Evolutionary conservation across 2,329 filamentous ascomycete species (phyloP).

Genomic region (Trematosphaeria pertusa): DNA sequence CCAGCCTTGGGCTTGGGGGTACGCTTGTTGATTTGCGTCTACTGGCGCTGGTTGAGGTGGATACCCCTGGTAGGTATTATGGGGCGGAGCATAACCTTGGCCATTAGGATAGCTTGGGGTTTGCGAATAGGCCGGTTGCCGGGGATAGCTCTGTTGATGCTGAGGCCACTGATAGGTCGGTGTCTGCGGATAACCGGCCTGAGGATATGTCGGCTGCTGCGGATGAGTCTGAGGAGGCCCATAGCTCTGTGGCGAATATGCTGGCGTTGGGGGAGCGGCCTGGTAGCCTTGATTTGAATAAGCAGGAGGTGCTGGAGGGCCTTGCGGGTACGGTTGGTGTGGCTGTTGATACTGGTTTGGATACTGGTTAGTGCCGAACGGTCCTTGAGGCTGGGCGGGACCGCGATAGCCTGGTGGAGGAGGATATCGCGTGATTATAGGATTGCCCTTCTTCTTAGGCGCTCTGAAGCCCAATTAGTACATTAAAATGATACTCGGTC

Average conservation of each 20-base stretch:
- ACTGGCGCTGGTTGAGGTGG: constrained; percentile 23
- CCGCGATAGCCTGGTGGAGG: constrained; percentile 57
- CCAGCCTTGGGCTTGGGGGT: constrained; percentile 34
- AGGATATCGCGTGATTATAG: constrained; percentile 58
- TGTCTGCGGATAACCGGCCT: constrained; percentile 19
- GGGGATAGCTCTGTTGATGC: constrained; percentile 24
- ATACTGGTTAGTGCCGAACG: constrained; percentile 34
- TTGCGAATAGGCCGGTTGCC: constrained; percentile 32
- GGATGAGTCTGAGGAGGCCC: constrained; percentile 28
- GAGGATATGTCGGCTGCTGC: constrained; percentile 26
- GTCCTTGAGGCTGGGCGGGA: constrained; percentile 40
- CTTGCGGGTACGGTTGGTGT: constrained; percentile 37
- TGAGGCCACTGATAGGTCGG: constrained; percentile 37
- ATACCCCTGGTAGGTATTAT: constrained; percentile 27
- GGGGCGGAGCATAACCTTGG: constrained; percentile 31
- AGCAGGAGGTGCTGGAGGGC: constrained; percentile 22
- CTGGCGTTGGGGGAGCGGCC: constrained; percentile 24
- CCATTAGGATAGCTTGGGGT: constrained; percentile 23
- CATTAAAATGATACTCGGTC: background rate
- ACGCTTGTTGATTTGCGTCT: constrained; percentile 32
- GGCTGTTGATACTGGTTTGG: constrained; percentile 34
- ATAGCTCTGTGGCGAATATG: constrained; percentile 34
- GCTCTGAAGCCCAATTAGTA: constrained; percentile 33
- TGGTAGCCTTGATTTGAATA: constrained; percentile 34
- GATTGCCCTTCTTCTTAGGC: constrained; percentile 56